phyloP scores from a whole-genome alignment of 1,139 yeast species.

The Blastobotrys elegans region DNA sequence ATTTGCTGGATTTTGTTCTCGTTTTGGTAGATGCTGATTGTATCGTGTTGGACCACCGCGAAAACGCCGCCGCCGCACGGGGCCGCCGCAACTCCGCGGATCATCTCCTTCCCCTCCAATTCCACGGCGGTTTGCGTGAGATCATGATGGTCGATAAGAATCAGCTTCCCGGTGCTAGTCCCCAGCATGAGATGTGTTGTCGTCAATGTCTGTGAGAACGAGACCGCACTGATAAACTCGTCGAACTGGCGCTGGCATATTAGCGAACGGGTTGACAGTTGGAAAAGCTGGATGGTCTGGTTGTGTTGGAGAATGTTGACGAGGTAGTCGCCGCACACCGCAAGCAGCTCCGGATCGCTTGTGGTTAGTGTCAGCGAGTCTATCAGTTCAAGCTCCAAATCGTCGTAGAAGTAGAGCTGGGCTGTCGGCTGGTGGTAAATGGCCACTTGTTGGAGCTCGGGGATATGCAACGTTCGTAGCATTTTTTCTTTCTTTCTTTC shows the following conservation, averaged over 20 bases:
- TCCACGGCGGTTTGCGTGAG: not conserved
- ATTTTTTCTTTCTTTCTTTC: not conserved
- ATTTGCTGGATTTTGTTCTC: not conserved
- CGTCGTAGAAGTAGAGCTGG: conserved; percentile 9
- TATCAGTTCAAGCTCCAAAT: conserved; percentile 4
- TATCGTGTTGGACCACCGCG: not conserved
- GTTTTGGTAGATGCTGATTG: not conserved
- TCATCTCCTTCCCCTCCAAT: not conserved
- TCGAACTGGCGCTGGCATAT: not conserved
- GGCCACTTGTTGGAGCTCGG: conserved; percentile 7
- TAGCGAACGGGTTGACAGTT: conserved; percentile 5
- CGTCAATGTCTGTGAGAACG: conserved; percentile 2
- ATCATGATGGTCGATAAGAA: not conserved
- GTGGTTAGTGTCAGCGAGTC: conserved; percentile 5
- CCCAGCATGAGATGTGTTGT: conserved; percentile 1
- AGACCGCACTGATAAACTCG: not conserved
- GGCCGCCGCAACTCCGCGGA: conserved; percentile 5
- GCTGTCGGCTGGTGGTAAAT: conserved; percentile 3
- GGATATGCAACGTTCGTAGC: conserved; percentile 1
- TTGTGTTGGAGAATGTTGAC: not conserved
- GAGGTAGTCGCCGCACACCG: conserved; percentile 4
- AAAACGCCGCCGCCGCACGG: conserved; percentile 10
- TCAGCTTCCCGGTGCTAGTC: conserved; percentile 2
- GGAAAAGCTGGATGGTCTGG: conserved; percentile 3
- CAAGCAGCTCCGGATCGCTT: conserved; percentile 3